A percentile compares a stretch with the other conserved stretches of the same genome.
phyloP scores from a whole-genome alignment of 2,329 filamentous ascomycete species.

The Cercospora zeina region DNA sequence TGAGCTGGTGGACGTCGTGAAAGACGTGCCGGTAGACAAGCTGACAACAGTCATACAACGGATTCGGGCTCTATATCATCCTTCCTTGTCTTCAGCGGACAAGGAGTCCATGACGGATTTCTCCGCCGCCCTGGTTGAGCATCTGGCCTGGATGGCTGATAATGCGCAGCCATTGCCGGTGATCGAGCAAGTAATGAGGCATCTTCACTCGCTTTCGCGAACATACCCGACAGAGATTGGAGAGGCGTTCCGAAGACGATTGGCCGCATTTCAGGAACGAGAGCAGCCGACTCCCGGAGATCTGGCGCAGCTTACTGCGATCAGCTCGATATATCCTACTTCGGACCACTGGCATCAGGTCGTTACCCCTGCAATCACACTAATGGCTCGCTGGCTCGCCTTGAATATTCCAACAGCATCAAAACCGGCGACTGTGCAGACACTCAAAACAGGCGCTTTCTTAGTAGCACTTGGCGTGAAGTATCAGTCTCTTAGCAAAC shows the following conservation, averaged over 20 bases:
- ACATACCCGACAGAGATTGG: conserved; percentile 77
- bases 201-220: conserved; percentile 89
- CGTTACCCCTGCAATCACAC: conserved; percentile 82
- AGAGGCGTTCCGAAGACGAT: conserved; percentile 71
- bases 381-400: conserved; percentile 80
- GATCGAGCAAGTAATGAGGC: conserved; percentile 78
- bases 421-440: conserved; percentile 65
- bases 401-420: conserved; percentile 64
- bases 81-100: conserved; percentile 79
- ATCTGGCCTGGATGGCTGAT: conserved; percentile 60
- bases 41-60: conserved; percentile 80
- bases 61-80: conserved; percentile 88
- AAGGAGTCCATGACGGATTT: conserved; percentile 78
- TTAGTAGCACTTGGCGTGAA: conserved; percentile 75
- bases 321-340: conserved; percentile 84
- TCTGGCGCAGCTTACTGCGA: conserved; percentile 76
- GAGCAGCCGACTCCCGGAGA: conserved; percentile 66
- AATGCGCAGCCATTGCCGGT: conserved; percentile 59
- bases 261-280: conserved; percentile 58
- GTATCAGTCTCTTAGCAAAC: conserved; percentile 79
- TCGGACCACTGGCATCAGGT: conserved; percentile 98
- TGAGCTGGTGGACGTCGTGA: conserved; percentile 68
- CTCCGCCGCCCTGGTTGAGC: conserved; percentile 64
- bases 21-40: conserved; percentile 62
- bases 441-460: conserved; percentile 71